Base-by-base conservation (phyloP, 1,284 basidiomycete genomes). In the Exobasidium cylindrosporum region DNA sequence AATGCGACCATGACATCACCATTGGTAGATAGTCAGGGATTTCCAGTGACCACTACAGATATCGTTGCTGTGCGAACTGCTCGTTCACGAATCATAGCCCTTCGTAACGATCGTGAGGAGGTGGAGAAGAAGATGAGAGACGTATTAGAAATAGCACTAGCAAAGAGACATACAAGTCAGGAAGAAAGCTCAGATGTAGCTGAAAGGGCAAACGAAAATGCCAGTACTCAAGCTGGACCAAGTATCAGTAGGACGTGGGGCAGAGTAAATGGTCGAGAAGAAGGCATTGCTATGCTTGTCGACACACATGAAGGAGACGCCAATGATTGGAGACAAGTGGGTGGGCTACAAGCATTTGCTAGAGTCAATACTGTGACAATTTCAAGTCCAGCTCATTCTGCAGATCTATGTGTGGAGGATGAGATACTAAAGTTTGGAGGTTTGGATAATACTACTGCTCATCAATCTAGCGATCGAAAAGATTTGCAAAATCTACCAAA, bases 21-120 rank as follows among this genome's bases (percentile, higher is more conserved):
- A 0, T 54, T 75, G 29, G 44, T 75, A 24, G 73, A 75, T 35
- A 53, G 62, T 3, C 63, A 75, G 11, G 72, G 70, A 30, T 75
- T 75, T 26, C 73, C 73, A 1, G 59, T 70, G 10, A 65, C 67
- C 1, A 63, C 68, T 49, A 65, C 67, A 40, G 73, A 75, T 50
- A 52, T 75, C 4, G 58, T 72, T 58, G 69, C 71, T 4, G 67
- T 75, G 21, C 54, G 73, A 30, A 62, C 60, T 1, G 72, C 73
- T 3, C 53, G 72, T 17, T 60, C 68, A 28, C 44, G 67, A 4
- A 68, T 73, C 62, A 66, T 65, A 6, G 49, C 67, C 23, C 65
- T 75, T 29, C 57, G 68, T 5, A 75, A 72, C 53, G 73, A 75
- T 61, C 59, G 62, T 6, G 62, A 66, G 14, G 65, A 63, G 5